phyloP scores from a whole-genome alignment of 305 asterid genomes.

The Plantago lanceolata region DNA sequence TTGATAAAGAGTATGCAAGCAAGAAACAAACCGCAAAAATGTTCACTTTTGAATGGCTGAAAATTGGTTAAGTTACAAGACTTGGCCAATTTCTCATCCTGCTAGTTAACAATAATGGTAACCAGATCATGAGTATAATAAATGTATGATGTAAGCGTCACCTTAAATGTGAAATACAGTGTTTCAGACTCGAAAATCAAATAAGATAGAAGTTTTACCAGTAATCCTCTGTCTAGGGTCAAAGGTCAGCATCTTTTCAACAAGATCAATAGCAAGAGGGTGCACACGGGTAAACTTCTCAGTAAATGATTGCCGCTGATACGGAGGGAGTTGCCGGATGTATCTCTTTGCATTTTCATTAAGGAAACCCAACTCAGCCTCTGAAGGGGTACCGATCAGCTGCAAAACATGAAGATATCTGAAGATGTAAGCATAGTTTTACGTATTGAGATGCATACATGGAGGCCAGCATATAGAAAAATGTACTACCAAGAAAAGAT shows the following conservation, averaged over 20 bases:
- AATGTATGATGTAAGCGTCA: no score
- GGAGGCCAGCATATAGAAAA: not conserved
- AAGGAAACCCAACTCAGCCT: constrained; percentile 66
- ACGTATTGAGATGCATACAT: not conserved
- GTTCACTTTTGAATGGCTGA: no score
- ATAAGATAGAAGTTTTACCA: constrained; percentile 40
- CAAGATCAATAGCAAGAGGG: constrained; percentile 84
- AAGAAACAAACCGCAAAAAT: no score
- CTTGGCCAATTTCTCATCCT: no score
- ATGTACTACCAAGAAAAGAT: no score
- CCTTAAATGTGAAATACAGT: no score
- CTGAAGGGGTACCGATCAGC: constrained; percentile 92
- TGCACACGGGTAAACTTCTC: constrained; percentile 76
- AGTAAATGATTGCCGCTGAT: constrained; percentile 60
- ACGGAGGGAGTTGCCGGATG: constrained; percentile 70
- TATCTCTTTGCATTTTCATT: constrained; percentile 81
- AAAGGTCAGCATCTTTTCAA: constrained; percentile 86
- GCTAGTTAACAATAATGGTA: no score
- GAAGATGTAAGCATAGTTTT: not conserved
- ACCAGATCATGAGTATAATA: no score
- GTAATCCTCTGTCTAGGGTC: constrained; percentile 88
- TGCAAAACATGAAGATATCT: constrained; percentile 33
- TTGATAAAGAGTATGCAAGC: no score
- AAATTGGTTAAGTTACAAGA: no score
- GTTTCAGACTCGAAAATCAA: not conserved